Evolutionary conservation across 805 yeast species (phyloP).

Genomic region (Starmerella apicola): DNA sequence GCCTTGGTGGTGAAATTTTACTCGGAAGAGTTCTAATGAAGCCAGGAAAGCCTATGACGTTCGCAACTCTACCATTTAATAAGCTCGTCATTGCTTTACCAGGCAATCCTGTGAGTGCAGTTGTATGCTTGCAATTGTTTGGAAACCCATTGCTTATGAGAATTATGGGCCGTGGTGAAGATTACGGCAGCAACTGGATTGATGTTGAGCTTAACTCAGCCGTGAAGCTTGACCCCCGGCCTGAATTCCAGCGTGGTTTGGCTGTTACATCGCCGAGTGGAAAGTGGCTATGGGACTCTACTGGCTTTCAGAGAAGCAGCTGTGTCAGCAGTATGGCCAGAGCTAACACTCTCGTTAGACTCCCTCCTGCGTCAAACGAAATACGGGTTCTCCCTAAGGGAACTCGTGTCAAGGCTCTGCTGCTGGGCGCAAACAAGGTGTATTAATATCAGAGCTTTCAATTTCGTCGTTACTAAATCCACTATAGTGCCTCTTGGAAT

Average conservation of each 20-base stretch:
- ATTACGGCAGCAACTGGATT: conserved; percentile 26
- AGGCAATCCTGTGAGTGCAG: conserved; percentile 46
- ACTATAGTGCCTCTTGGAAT: not conserved
- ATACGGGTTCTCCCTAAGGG: conserved; percentile 11
- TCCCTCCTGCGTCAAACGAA: conserved; percentile 29
- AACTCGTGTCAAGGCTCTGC: conserved; percentile 18
- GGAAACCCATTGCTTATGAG: conserved; percentile 34
- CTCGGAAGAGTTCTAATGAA: conserved; percentile 49
- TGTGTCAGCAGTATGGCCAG: conserved; percentile 37
- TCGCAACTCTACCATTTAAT: conserved; percentile 32
- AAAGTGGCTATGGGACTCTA: conserved; percentile 30
- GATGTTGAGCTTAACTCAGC: conserved; percentile 28
- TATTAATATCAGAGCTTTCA: not conserved
- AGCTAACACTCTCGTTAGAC: conserved; percentile 35
- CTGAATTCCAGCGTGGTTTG: conserved; percentile 39
- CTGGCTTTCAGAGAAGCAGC: conserved; percentile 43
- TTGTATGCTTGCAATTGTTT: conserved; percentile 37
- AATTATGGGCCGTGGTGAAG: conserved; percentile 28
- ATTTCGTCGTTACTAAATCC: not conserved
- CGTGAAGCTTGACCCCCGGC: conserved; percentile 36
- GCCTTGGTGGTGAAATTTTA: conserved; percentile 35
- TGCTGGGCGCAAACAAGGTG: conserved; percentile 3
- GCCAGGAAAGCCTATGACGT: conserved; percentile 49
- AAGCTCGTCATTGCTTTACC: conserved; percentile 40
- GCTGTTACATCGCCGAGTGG: conserved; percentile 25